These are phyloP conservation scores for Metarhizium humberi DNA, from an alignment of 2,329 filamentous ascomycete genomes.

Conservation along the genomic window DNA sequence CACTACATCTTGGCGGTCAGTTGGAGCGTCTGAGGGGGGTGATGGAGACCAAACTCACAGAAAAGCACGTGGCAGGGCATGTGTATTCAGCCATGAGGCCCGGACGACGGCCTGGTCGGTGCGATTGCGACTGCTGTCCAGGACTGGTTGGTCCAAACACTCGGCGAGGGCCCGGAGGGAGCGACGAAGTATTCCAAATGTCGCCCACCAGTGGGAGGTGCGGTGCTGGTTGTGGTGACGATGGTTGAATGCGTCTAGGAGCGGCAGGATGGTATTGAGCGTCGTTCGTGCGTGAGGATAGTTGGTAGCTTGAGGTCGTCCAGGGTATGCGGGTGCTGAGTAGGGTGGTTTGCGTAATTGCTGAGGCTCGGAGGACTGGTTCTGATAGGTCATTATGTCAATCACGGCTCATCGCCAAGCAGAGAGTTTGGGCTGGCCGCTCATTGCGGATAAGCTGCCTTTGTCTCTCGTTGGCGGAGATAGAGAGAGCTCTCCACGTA, in stretches of 20 bases:
- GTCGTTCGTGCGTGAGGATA: slow-evolving; percentile 13
- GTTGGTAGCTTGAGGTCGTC: slow-evolving; percentile 6
- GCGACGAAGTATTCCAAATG: slow-evolving; percentile 63
- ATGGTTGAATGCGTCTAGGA: slow-evolving; percentile 66
- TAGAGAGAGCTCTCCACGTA: no score
- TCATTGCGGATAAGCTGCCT: no score
- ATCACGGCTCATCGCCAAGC: no score
- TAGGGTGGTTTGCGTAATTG: not conserved
- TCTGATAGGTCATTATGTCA: not conserved
- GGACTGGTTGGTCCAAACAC: slow-evolving; percentile 4
- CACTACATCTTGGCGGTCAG: slow-evolving; percentile 24
- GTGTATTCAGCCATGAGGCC: slow-evolving; percentile 19
- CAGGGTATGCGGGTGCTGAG: not conserved
- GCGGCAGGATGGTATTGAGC: slow-evolving; percentile 32
- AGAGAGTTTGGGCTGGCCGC: no score
- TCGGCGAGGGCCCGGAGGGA: slow-evolving; percentile 45
- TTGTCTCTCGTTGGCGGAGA: no score
- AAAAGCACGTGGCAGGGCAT: slow-evolving; percentile 25
- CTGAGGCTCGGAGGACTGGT: not conserved
- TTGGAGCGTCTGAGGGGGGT: not conserved
- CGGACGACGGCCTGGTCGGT: slow-evolving; percentile 9
- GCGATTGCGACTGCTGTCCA: not conserved
- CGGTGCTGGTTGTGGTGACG: slow-evolving; percentile 91
- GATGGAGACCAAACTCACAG: slow-evolving; percentile 19
- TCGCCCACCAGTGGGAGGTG: slow-evolving; percentile 68